A percentile compares a stretch with the other conserved stretches of the same genome.
These are phyloP conservation scores for Coccomyxa subellipsoidea DNA, from an alignment of 163 green algal species.

Conservation along the genomic window DNA sequence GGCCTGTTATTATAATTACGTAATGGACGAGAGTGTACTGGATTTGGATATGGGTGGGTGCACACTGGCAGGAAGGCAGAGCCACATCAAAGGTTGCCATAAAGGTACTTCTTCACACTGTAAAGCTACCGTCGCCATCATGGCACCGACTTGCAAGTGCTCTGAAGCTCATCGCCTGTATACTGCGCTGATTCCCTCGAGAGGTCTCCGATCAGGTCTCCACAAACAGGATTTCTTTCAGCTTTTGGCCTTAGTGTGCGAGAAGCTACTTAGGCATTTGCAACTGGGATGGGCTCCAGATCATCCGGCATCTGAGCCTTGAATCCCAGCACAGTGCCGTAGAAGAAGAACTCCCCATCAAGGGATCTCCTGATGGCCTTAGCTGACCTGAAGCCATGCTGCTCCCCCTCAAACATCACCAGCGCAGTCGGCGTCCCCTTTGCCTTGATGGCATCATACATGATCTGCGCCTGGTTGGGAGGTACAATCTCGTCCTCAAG, in stretches of 20 bases:
- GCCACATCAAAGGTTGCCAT: too few species aligned
- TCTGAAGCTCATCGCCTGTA: too few species aligned
- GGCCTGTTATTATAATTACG: too few species aligned
- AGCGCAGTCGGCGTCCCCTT: constrained; percentile 57
- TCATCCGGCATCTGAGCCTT: constrained; percentile 33
- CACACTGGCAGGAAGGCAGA: too few species aligned
- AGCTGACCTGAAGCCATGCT: constrained; percentile 69
- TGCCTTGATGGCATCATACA: constrained; percentile 49
- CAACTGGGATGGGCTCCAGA: constrained; percentile 19
- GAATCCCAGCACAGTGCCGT: constrained; percentile 49
- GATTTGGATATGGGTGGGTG: too few species aligned
- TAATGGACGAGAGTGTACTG: too few species aligned
- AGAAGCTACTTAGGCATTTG: background rate
- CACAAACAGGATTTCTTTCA: too few species aligned
- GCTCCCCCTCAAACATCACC: constrained; percentile 69
- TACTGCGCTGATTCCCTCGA: too few species aligned
- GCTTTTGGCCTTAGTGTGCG: background rate
- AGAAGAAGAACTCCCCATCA: constrained; percentile 73
- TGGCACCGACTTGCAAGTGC: too few species aligned
- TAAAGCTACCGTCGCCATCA: too few species aligned
- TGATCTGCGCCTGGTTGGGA: constrained; percentile 58
- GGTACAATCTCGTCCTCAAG: constrained; percentile 69
- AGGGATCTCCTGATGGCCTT: constrained; percentile 49
- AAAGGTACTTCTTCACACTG: too few species aligned
- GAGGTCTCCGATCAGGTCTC: too few species aligned